Conservation (phyloP, 2,329 filamentous ascomycete genomes). For the Colletotrichum spinosum region DNA sequence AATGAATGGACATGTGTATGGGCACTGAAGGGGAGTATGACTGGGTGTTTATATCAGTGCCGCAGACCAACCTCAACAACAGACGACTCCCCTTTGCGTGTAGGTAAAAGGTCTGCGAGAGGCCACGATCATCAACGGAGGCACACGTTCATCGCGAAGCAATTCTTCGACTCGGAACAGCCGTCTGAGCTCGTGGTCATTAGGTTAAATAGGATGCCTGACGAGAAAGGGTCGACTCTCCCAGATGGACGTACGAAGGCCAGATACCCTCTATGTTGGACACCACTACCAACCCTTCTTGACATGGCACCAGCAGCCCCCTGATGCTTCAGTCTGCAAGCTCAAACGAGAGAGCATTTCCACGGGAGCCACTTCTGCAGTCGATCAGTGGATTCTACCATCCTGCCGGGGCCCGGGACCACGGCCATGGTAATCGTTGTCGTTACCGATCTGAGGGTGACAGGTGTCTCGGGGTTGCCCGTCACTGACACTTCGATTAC, state of each 20-base stretch:
- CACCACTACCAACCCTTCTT: slow-evolving; percentile 44
- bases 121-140: slow-evolving; percentile 53
- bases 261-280: slow-evolving; percentile 58
- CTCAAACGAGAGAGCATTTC: slow-evolving; percentile 49
- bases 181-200: slow-evolving; percentile 57
- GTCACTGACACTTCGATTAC: slow-evolving; percentile 52
- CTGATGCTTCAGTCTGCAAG: slow-evolving; percentile 41
- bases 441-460: slow-evolving; percentile 49
- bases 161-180: slow-evolving; percentile 27
- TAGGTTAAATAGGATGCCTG: slow-evolving; percentile 59
- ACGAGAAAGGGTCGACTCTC: slow-evolving; percentile 48
- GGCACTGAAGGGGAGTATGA: slow-evolving; percentile 46
- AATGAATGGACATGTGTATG: slow-evolving; percentile 42
- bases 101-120: slow-evolving; percentile 55
- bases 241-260: slow-evolving; percentile 57
- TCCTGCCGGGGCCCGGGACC: slow-evolving; percentile 49
- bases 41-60: slow-evolving; percentile 49
- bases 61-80: slow-evolving; percentile 42
- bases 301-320: slow-evolving; percentile 53
- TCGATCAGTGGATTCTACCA: slow-evolving; percentile 47
- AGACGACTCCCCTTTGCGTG: slow-evolving; percentile 42
- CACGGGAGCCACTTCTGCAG: slow-evolving; percentile 46
- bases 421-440: slow-evolving; percentile 46
- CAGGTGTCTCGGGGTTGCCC: slow-evolving; percentile 49
- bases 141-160: slow-evolving; percentile 16